Evolutionary conservation across 208 protist species (phyloP), one percentile per base, ranked within the genome.

Genomic region (Trypanosoma theileri): DNA sequence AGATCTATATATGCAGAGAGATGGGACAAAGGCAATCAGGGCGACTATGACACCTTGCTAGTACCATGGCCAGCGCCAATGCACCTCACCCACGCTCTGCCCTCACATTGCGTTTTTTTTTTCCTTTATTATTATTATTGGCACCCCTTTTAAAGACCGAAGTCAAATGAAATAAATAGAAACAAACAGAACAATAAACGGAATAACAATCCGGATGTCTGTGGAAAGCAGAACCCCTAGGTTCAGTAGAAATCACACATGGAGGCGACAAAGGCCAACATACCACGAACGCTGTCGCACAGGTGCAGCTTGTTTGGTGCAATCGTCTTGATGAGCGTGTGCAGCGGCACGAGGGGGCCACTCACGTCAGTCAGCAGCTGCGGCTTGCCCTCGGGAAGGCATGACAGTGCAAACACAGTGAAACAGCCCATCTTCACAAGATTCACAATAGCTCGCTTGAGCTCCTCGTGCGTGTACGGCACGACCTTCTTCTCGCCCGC

Each of bases 191-290:
- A n/a, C n/a, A n/a, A n/a, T n/a, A n/a, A n/a, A n/a, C n/a, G n/a
- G n/a, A n/a, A n/a, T n/a, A n/a, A n/a, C n/a, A n/a, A n/a, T n/a
- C n/a, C n/a, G n/a, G n/a, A n/a, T n/a, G n/a, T n/a, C n/a, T n/a
- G n/a, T n/a, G n/a, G n/a, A n/a, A n/a, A n/a, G n/a, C n/a, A n/a
- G n/a, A n/a, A n/a, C n/a, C n/a, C n/a, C n/a, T n/a, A n/a, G n/a
- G n/a, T 28, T 78, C 80, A 95, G 66, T 89, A 93, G 68, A 96
- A 93, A 58, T 96, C 90, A 75, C 90, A 96, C 71, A 92, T 56
- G 66, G 91, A 89, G 10, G 86, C 86, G 64, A 88, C 79, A 62
- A 92, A 76, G 60, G 82, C 90, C 55, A 96, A 79, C 14, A 75
- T 45, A 52, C 90, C 90, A 71, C 90, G 90, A 59, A 84, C 62